Conservation (phyloP, 2,329 filamentous ascomycete genomes). For the Aspergillus fijiensis region DNA sequence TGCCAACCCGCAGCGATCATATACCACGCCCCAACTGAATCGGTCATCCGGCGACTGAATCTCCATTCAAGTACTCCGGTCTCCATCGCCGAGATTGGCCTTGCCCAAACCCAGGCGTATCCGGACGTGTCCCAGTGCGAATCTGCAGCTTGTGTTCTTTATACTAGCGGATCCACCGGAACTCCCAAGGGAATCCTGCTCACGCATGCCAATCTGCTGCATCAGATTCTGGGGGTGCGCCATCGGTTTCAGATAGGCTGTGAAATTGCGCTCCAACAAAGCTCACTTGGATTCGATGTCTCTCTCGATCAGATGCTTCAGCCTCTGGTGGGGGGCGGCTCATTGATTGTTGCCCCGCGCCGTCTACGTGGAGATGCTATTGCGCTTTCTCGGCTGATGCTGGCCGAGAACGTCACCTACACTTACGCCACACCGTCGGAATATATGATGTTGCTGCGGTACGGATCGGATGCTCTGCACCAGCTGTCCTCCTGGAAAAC, state of each 20-base stretch:
- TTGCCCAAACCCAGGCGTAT: background rate
- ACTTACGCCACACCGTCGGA: conserved; percentile 9
- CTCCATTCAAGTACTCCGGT: background rate
- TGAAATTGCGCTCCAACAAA: conserved; percentile 15
- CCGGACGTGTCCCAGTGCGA: background rate
- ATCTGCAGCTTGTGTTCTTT: background rate
- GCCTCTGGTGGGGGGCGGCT: conserved; percentile 10
- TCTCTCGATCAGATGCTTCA: conserved; percentile 12
- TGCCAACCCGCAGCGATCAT: background rate
- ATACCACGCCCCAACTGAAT: background rate
- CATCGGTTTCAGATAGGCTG: background rate
- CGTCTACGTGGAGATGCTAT: conserved; percentile 8
- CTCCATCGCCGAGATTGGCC: background rate
- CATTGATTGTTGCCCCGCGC: conserved; percentile 1
- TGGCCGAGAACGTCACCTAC: conserved; percentile 6
- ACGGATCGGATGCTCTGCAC: background rate
- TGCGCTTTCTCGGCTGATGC: conserved; percentile 6
- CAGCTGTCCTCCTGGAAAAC: conserved; percentile 4
- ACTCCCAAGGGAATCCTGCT: conserved; percentile 18
- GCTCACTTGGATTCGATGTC: conserved; percentile 10
- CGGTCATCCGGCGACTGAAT: background rate
- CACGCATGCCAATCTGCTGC: conserved; percentile 1
- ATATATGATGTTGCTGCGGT: background rate
- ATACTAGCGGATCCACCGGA: conserved; percentile 19
- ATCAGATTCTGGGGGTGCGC: background rate